Evolutionary conservation across 305 asterid genomes (phyloP).

Genomic region (Fraxinus greggii): DNA sequence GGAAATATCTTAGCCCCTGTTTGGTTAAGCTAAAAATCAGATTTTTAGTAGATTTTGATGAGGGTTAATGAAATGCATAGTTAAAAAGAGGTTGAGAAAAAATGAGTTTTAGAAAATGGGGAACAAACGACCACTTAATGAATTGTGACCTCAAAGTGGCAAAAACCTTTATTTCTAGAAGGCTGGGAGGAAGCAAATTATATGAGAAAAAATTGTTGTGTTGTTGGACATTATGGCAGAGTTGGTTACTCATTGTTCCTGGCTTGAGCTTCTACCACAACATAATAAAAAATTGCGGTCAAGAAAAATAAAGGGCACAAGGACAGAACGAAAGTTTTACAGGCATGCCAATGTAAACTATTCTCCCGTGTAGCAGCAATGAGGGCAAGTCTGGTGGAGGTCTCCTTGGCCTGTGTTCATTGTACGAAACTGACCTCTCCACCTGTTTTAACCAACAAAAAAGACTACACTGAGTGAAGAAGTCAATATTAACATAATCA

Average conservation of each 20-base stretch:
- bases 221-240: not conserved
- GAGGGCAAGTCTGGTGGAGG: slow-evolving; percentile 96
- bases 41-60: not conserved
- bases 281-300: not conserved
- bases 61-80: not conserved
- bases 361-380: slow-evolving; percentile 66
- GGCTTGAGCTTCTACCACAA: not conserved
- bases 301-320: not conserved
- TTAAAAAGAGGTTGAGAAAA: not conserved
- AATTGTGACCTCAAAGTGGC: not conserved
- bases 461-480: slow-evolving; percentile 5
- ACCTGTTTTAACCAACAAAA: slow-evolving; percentile 50
- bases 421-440: slow-evolving; percentile 71
- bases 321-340: slow-evolving; percentile 29
- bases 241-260: not conserved
- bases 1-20: not conserved
- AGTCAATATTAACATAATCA: not conserved
- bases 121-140: not conserved
- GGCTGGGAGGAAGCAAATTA: not conserved
- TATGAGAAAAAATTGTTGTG: not conserved
- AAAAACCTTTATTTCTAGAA: not conserved
- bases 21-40: not conserved
- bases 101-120: not conserved
- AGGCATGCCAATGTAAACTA: slow-evolving; percentile 93
- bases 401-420: slow-evolving; percentile 61